Base-by-base conservation (phyloP, 2,329 filamentous ascomycete species). In the Bipolaris zeicola region DNA sequence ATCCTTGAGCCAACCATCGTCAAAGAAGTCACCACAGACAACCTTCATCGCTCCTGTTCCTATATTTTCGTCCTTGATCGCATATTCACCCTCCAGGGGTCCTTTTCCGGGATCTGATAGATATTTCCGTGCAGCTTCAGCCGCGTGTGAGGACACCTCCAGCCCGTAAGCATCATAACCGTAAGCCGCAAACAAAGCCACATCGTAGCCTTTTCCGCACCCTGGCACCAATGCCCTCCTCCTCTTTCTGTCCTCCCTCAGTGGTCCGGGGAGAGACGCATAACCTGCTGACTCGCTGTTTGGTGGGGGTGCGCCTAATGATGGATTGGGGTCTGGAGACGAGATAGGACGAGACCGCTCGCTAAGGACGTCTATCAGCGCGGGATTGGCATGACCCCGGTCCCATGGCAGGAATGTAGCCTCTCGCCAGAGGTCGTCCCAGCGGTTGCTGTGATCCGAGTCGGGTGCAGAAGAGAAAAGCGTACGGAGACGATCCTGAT, bases 181-280 rank as follows among this genome's bases (percentile, higher is more conserved):
- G 68, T 88, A 85, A 8, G 85, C 85, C 47, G 87, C 85, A 42
- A 96, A 82, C 36, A 96, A 80, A 8, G 91, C 80, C 1, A 92
- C 89, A 77, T 96, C 92, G 69, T 95, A 89, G 5, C 92, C 92
- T 44, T 85, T 84, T 0, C 92, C 92, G 75, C 92, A 96, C 5
- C 91, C 92, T 0, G 92, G 90, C 0, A 96, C 89, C 7, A 96
- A 79, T 1, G 88, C 91, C 54, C 79, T 80, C 65, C 83, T 84
- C 53, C 74, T 78, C 66, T 26, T 75, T 52, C 68, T 67, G 28
- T 65, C 64, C 0, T 50, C 7, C 1, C 33, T 55, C 8, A 65
- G 18, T 1, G 69, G 50, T 3, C 71, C 68, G 1, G 58, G 50
- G 1, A 63, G 56, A 20, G 37, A 54, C 6, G 28, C 31, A 22